Evolutionary conservation across 805 yeast genomes (phyloP), one percentile per base, ranked within the genome.

Genomic region (Priceomyces carsonii): DNA sequence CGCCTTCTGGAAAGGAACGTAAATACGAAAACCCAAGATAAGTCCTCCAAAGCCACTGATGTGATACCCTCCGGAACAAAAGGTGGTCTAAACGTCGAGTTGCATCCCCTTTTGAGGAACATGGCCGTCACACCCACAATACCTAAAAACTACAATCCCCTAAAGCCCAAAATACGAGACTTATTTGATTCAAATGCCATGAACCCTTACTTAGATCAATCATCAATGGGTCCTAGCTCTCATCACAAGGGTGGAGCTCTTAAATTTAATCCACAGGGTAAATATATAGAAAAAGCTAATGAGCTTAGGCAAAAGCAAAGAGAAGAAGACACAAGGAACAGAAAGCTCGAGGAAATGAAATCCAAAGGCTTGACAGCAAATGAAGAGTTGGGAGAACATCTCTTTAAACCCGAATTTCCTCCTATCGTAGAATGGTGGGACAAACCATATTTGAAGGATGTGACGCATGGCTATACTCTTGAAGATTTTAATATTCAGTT

Each of bases 401-500:
- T 63, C 6, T 84, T 71, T 49, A 57, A 62, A 34, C 63, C 63
- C 0, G 54, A 51, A 0, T 51, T 40, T 13, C 89, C 90, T 1
- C 95, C 95, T 0, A 42, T 38, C 2, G 59, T 80, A 2, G 96
- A 89, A 57, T 88, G 96, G 96, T 91, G 97, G 97, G 96, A 91
- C 60, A 55, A 60, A 35, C 77, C 77, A 2, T 75, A 77, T 31
- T 45, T 84, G 2, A 55, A 55, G 25, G 65, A 63, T 18, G 57
- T 58, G 3, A 52, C 52, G 26, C 71, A 75, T 44, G 54, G 53
- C 1, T 50, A 63, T 25, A 39, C 69, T n/a, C 50, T 57, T 4
- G 63, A 61, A 8, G 42, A 33, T 1, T 33, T 44, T 2, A 44
- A 50, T 9, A 33, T 61, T 1, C 57, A 63, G 8, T 63, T 66